phyloP scores from a whole-genome alignment of 2,329 filamentous ascomycete species.

The Coniochaeta ligniaria region DNA sequence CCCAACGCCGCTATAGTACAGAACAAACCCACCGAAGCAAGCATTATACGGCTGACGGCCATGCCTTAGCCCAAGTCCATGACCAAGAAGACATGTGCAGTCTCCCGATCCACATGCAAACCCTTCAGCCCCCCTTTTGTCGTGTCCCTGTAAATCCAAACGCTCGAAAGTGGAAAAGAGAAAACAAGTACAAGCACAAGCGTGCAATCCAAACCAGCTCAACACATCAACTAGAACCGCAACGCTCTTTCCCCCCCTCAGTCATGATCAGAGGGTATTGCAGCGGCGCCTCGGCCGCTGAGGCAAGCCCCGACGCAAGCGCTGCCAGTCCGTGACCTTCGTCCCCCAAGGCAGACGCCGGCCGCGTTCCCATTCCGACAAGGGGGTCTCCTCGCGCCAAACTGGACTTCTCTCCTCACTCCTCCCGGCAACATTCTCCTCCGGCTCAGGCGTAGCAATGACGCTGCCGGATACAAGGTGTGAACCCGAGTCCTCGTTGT shows the following conservation, averaged over 20 bases:
- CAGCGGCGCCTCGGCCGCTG: not conserved
- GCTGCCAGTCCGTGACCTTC: not conserved
- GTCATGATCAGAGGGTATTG: not conserved
- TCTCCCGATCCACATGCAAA: not conserved
- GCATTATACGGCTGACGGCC: not conserved
- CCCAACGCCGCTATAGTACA: not conserved
- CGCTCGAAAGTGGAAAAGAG: not conserved
- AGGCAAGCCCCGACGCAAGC: not conserved
- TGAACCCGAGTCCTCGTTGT: too few species aligned
- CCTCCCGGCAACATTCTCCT: too few species aligned
- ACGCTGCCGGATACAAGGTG: too few species aligned
- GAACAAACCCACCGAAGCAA: not conserved
- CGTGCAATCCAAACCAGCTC: too few species aligned
- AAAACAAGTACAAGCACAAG: too few species aligned
- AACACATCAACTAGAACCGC: too few species aligned
- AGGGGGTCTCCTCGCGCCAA: not conserved
- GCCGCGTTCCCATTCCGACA: not conserved
- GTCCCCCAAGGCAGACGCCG: not conserved
- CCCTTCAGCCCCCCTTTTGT: not conserved
- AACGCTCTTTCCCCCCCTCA: not conserved
- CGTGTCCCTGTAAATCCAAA: not conserved
- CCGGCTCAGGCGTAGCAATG: too few species aligned
- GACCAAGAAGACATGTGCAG: not conserved
- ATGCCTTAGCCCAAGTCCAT: not conserved
- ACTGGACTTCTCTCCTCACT: too few species aligned